Percentiles rank a stretch among this genome's conserved stretches.
Evolutionary conservation across 2,329 filamentous ascomycete genomes (phyloP).

Genomic region (Tympanopsis confertula): DNA sequence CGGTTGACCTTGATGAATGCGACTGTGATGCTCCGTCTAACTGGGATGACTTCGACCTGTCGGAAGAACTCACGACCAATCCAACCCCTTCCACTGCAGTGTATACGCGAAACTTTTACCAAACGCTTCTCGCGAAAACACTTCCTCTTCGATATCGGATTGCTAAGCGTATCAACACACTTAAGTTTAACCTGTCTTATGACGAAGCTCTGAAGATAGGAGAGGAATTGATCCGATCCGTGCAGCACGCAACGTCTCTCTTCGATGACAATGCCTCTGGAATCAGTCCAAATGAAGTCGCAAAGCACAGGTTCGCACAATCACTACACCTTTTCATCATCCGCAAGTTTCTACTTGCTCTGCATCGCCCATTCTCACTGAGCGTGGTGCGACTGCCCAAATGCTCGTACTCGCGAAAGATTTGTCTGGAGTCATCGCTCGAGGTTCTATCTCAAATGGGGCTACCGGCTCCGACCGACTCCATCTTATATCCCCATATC

Average conservation of each 20-base stretch:
- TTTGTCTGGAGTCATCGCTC: conserved; percentile 10
- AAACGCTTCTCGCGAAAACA: background rate
- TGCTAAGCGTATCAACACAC: conserved; percentile 14
- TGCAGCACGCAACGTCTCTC: conserved; percentile 3
- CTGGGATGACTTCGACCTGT: conserved; percentile 26
- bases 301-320: too few relatives aligned
- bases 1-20: conserved; percentile 32
- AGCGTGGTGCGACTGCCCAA: conserved; percentile 5
- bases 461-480: conserved; percentile 3
- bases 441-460: conserved; percentile 10
- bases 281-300: background rate
- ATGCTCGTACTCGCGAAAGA: conserved; percentile 4
- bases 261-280: background rate
- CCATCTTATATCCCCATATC: background rate
- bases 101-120: background rate
- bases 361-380: conserved; percentile 12
- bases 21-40: conserved; percentile 38
- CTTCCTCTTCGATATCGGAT: conserved; percentile 7
- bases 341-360: conserved; percentile 1
- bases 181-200: conserved; percentile 16
- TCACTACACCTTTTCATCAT: background rate
- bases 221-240: conserved; percentile 12
- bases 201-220: conserved; percentile 17
- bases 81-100: background rate
- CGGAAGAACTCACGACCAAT: background rate